Conservation (phyloP, 2,329 filamentous ascomycete genomes). For the Phialemoniopsis sp. region DNA sequence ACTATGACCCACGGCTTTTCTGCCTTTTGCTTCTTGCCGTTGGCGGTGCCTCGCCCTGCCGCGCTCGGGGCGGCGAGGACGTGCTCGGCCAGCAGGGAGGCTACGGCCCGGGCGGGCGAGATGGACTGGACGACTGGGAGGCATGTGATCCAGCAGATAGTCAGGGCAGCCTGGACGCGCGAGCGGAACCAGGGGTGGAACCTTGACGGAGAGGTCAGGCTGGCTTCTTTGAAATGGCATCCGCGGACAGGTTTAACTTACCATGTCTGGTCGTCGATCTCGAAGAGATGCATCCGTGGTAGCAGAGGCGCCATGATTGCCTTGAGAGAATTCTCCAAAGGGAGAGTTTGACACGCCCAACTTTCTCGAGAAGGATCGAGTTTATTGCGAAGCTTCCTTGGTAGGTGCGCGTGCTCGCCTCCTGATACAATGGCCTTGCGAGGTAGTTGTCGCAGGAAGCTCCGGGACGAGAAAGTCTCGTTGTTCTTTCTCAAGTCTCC, state of each 20-base stretch:
- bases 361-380: too few relatives aligned
- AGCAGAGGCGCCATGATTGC: conserved; percentile 41
- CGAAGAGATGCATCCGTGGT: conserved; percentile 60
- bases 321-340: too few relatives aligned
- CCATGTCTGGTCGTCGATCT: conserved; percentile 66
- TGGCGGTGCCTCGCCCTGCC: too few relatives aligned
- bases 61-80: conserved; percentile 42
- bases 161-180: conserved; percentile 61
- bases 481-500: too few relatives aligned
- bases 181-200: conserved; percentile 62
- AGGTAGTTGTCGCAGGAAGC: too few relatives aligned
- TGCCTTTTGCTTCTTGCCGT: too few relatives aligned
- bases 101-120: conserved; percentile 58
- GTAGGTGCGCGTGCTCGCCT: too few relatives aligned
- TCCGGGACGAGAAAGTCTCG: too few relatives aligned
- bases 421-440: too few relatives aligned
- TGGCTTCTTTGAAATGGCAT: too few relatives aligned
- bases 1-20: conserved; percentile 61
- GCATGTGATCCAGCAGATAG: conserved; percentile 57
- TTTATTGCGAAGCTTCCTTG: too few relatives aligned
- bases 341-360: too few relatives aligned
- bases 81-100: conserved; percentile 47
- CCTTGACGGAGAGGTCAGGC: conserved; percentile 35
- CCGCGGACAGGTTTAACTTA: conserved; percentile 24
- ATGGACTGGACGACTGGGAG: conserved; percentile 53